Conservation (phyloP, 768 basidiomycete species). For the Boletus insuetus region DNA sequence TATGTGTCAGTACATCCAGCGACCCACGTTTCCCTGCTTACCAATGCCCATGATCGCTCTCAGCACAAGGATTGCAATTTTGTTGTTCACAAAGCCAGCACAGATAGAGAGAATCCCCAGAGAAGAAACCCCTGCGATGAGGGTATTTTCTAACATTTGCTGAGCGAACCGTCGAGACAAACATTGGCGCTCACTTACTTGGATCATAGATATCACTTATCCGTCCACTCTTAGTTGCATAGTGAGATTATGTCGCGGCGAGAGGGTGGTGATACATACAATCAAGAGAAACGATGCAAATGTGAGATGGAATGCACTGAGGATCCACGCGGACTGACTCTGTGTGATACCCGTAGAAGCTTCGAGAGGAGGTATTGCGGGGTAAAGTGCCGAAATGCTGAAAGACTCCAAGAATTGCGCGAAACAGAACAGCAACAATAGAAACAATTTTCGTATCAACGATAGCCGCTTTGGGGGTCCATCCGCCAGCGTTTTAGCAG, state of each 20-base stretch:
- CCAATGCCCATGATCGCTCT: constrained; percentile 51
- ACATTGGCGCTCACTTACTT: constrained; percentile 29
- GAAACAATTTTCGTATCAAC: too few relatives aligned
- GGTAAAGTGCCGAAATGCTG: too few relatives aligned
- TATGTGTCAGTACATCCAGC: neutral
- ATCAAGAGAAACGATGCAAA: constrained; percentile 41
- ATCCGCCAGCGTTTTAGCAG: neutral
- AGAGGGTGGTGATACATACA: constrained; percentile 7
- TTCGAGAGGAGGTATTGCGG: too few relatives aligned
- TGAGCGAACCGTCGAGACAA: constrained; percentile 27
- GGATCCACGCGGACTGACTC: constrained; percentile 34
- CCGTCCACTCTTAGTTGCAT: constrained; percentile 20
- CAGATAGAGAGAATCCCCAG: constrained; percentile 45
- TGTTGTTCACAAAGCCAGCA: constrained; percentile 45
- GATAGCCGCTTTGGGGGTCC: too few relatives aligned
- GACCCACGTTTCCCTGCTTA: constrained; percentile 9
- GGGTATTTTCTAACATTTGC: constrained; percentile 38
- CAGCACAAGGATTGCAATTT: constrained; percentile 48
- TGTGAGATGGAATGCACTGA: constrained; percentile 45
- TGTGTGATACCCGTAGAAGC: constrained; percentile 1
- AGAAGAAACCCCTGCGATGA: constrained; percentile 38
- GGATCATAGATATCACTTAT: constrained; percentile 26
- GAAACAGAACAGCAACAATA: too few relatives aligned
- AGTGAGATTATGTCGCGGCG: constrained; percentile 3
- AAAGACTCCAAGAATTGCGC: too few relatives aligned